Evolutionary conservation across 2,329 filamentous ascomycete genomes (phyloP).

Genomic region (Phialophora macrospora): DNA sequence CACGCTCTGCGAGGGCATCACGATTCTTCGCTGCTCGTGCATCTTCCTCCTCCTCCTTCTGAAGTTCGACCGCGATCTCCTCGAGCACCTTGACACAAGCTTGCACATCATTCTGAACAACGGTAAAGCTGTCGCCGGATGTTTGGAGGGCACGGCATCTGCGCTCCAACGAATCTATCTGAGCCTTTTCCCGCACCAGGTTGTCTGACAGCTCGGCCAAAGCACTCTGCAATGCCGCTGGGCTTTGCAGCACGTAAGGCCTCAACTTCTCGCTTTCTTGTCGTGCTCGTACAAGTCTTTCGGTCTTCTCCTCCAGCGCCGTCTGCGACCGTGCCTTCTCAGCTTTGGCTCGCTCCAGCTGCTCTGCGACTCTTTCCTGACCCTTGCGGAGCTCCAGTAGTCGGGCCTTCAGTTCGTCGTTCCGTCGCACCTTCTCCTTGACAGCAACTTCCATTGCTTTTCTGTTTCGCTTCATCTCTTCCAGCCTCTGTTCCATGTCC

Average conservation of each 20-base stretch:
- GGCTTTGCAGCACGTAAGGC: constrained; percentile 90
- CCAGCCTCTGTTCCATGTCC: constrained; percentile 77
- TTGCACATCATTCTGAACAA: constrained; percentile 82
- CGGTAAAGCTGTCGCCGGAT: constrained; percentile 83
- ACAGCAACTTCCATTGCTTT: constrained; percentile 80
- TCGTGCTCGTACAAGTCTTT: constrained; percentile 66
- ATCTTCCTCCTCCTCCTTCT: constrained; percentile 90
- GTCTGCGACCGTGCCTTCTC: constrained; percentile 78
- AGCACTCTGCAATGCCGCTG: constrained; percentile 78
- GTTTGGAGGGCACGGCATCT: constrained; percentile 89
- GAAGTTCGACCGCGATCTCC: constrained; percentile 80
- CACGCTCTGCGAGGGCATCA: constrained; percentile 84
- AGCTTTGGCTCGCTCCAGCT: constrained; percentile 79
- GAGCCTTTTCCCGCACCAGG: constrained; percentile 75
- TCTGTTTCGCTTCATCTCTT: constrained; percentile 79
- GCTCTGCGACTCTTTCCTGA: constrained; percentile 81
- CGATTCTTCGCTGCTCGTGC: constrained; percentile 78
- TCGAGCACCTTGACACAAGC: constrained; percentile 87
- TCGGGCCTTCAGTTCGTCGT: constrained; percentile 82
- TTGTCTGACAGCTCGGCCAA: constrained; percentile 81
- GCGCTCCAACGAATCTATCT: constrained; percentile 86
- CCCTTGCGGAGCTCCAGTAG: constrained; percentile 79
- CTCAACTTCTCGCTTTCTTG: constrained; percentile 88
- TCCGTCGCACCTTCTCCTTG: constrained; percentile 81
- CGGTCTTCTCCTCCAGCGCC: constrained; percentile 56